Percentiles rank a stretch among this genome's conserved stretches.
Conservation (phyloP, 202 grass and related monocot genomes). For the Brachypodium distachyon region DNA sequence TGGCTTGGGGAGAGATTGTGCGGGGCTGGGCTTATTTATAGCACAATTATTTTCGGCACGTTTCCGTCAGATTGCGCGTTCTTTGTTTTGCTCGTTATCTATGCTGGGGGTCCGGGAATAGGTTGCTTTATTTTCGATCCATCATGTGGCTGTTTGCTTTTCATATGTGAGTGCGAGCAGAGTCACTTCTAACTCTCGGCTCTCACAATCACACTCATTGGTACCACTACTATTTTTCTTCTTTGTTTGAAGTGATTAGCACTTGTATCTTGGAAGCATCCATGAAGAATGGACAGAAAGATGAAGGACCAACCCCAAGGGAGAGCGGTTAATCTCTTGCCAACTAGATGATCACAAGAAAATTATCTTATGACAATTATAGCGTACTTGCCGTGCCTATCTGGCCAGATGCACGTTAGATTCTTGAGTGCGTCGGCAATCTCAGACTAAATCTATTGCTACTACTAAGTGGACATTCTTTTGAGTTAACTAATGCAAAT, state of each 20-base stretch:
- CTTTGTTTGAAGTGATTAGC: too few relatives aligned
- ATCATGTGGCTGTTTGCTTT: not conserved
- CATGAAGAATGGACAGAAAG: not conserved
- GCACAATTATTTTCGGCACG: not conserved
- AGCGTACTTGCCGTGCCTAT: not conserved
- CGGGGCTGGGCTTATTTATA: not conserved
- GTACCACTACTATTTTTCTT: too few relatives aligned
- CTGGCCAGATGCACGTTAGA: not conserved
- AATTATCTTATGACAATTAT: not conserved
- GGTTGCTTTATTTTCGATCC: not conserved
- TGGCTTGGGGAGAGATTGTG: not conserved
- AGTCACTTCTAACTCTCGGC: not conserved
- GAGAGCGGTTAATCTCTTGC: not conserved
- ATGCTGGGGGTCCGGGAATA: not conserved
- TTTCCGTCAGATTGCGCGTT: not conserved
- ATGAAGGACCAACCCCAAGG: not conserved
- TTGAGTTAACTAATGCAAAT: not conserved
- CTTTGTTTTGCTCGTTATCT: not conserved
- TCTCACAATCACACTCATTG: not conserved
- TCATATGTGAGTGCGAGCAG: slow-evolving; percentile 3
- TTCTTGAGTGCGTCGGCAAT: not conserved
- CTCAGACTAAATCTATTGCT: not conserved
- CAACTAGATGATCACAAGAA: not conserved
- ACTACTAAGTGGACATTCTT: not conserved
- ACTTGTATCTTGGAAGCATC: not conserved